Conservation (phyloP, 768 basidiomycete species). For the Lentinula guzmanii region DNA sequence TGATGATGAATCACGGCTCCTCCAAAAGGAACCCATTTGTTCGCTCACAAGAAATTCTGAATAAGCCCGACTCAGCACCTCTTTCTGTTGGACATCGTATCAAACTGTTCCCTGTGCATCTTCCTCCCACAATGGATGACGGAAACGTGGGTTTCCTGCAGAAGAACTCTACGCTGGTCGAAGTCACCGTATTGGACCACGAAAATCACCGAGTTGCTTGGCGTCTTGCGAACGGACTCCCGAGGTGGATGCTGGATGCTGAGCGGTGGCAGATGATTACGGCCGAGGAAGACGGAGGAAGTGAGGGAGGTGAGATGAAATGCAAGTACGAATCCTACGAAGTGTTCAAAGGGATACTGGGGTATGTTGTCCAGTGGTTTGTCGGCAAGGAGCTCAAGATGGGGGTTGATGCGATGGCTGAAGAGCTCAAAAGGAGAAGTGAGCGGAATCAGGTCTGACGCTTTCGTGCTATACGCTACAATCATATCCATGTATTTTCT, state of each 20-base stretch:
- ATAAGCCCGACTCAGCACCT: not conserved
- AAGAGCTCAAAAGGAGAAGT: slow-evolving; percentile 46
- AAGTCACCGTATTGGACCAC: slow-evolving; percentile 45
- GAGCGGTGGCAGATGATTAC: slow-evolving; percentile 64
- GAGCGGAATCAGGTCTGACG: slow-evolving; percentile 22
- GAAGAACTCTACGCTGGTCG: slow-evolving; percentile 33
- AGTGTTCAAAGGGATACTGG: slow-evolving; percentile 50
- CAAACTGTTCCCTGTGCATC: slow-evolving; percentile 43
- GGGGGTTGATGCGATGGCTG: slow-evolving; percentile 50
- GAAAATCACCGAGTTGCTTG: slow-evolving; percentile 55
- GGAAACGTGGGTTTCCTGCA: slow-evolving; percentile 24
- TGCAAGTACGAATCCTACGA: slow-evolving; percentile 63
- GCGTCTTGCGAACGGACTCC: slow-evolving; percentile 30
- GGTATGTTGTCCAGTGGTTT: slow-evolving; percentile 45
- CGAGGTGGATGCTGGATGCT: slow-evolving; percentile 41
- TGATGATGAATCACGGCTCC: no score
- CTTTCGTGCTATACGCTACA: no score
- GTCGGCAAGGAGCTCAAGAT: slow-evolving; percentile 33
- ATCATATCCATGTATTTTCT: no score
- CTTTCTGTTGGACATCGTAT: slow-evolving; percentile 37
- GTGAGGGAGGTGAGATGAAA: slow-evolving; percentile 17
- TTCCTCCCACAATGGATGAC: slow-evolving; percentile 53
- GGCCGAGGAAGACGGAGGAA: slow-evolving; percentile 34
- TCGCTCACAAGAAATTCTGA: slow-evolving; percentile 14
- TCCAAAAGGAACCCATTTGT: slow-evolving; percentile 60